Percentiles rank a stretch among this genome's conserved stretches.
These are phyloP conservation scores for Candida multigemmis DNA, from an alignment of 805 yeast genomes.

Conservation along the genomic window DNA sequence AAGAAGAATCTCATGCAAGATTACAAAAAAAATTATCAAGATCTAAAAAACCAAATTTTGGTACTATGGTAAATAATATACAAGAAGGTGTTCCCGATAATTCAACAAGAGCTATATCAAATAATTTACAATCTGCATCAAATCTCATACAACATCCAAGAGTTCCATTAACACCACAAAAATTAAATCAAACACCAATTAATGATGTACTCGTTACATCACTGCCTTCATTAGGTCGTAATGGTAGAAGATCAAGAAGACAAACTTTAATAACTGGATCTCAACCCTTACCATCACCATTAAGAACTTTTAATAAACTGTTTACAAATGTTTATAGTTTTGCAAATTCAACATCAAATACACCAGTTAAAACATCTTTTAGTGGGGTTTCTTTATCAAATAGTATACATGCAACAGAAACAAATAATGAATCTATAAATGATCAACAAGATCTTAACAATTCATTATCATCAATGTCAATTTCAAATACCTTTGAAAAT, in stretches of 20 bases:
- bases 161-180: conserved; percentile 2
- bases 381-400: conserved; percentile 9
- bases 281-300: conserved; percentile 86
- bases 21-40: conserved; percentile 32
- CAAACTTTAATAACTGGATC: conserved; percentile 81
- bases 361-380: conserved; percentile 20
- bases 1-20: conserved; percentile 43
- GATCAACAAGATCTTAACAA: conserved; percentile 18
- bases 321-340: conserved; percentile 27
- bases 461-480: conserved; percentile 35
- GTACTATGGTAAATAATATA: no score
- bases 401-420: conserved; percentile 5
- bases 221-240: conserved; percentile 29
- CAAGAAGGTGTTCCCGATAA: no score
- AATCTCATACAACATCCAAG: conserved; percentile 4
- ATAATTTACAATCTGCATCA: neutral
- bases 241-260: conserved; percentile 53
- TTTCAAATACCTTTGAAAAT: conserved; percentile 14
- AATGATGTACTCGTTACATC: conserved; percentile 2
- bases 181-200: conserved; percentile 2
- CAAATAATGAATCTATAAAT: conserved; percentile 1
- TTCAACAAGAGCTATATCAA: conserved; percentile 1
- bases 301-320: conserved; percentile 46
- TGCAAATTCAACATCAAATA: conserved; percentile 29
- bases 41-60: no score